Percentiles rank a stretch among this genome's conserved stretches.
Conservation (phyloP, 805 yeast species). For the Cyberlindnera suaveolens region DNA sequence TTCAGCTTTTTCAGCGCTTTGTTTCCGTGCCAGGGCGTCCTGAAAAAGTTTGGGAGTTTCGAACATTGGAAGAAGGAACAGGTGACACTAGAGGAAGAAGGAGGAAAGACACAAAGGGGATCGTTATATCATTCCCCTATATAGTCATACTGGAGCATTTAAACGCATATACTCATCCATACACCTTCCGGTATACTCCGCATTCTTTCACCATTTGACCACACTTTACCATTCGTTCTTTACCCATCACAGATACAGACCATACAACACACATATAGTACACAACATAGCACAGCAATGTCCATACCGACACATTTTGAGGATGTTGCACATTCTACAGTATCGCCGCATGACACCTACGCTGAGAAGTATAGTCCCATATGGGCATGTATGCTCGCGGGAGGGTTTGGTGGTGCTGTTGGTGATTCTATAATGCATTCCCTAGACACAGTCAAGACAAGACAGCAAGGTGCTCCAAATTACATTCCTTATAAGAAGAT, state of each 20-base stretch:
- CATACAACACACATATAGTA: not conserved
- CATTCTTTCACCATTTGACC: too few relatives aligned
- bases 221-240: not conserved
- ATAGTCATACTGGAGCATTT: too few relatives aligned
- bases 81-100: too few relatives aligned
- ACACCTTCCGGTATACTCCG: too few relatives aligned
- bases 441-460: constrained; percentile 89
- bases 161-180: too few relatives aligned
- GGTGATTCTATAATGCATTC: constrained; percentile 96
- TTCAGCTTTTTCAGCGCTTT: too few relatives aligned
- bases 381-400: constrained; percentile 68
- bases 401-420: constrained; percentile 90
- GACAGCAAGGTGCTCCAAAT: constrained; percentile 91
- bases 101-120: too few relatives aligned
- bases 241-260: not conserved
- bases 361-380: constrained; percentile 30
- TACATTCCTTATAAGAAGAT: constrained; percentile 64
- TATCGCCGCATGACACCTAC: constrained; percentile 8
- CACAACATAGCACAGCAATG: not conserved
- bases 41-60: too few relatives aligned
- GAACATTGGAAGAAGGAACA: too few relatives aligned
- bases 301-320: constrained; percentile 1
- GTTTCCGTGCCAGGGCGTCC: too few relatives aligned
- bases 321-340: constrained; percentile 13
- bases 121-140: too few relatives aligned